Evolutionary conservation across 2,329 filamentous ascomycete genomes (phyloP).

Genomic region (Epichloe coenophiala): DNA sequence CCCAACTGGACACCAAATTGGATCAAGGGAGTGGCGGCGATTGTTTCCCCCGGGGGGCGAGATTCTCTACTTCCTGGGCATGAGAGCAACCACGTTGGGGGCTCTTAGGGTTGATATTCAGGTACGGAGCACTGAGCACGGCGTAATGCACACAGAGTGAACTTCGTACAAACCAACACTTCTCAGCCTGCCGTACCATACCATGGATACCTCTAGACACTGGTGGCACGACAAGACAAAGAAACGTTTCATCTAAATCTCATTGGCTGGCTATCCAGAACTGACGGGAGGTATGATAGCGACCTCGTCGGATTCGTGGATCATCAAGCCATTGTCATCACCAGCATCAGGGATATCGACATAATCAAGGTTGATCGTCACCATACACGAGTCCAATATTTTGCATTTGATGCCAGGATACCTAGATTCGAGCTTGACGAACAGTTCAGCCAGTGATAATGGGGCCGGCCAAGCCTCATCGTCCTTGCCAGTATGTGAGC

Average conservation of each 20-base stretch:
- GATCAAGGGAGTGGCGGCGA: no score
- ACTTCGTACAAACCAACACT: no score
- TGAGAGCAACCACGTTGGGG: no score
- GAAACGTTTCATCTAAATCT: background rate
- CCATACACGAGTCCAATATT: conserved; percentile 57
- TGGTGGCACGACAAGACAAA: no score
- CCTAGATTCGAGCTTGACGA: conserved; percentile 50
- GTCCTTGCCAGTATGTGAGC: conserved; percentile 55
- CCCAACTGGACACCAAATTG: no score
- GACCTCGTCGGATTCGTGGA: conserved; percentile 67
- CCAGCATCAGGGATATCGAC: conserved; percentile 48
- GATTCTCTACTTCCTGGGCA: no score
- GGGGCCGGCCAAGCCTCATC: conserved; percentile 54
- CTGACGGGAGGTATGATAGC: conserved; percentile 82
- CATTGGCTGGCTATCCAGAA: conserved; percentile 46
- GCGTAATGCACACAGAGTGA: no score
- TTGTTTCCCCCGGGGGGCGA: no score
- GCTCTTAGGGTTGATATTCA: no score
- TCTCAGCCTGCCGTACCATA: no score
- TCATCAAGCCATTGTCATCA: conserved; percentile 29
- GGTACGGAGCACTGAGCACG: no score
- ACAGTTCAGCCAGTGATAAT: conserved; percentile 47
- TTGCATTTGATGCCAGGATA: conserved; percentile 57
- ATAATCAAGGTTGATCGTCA: conserved; percentile 73
- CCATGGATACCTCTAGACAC: no score